Base-by-base conservation (phyloP, 2,329 filamentous ascomycete species). In the Pestalotiopsis sp. region DNA sequence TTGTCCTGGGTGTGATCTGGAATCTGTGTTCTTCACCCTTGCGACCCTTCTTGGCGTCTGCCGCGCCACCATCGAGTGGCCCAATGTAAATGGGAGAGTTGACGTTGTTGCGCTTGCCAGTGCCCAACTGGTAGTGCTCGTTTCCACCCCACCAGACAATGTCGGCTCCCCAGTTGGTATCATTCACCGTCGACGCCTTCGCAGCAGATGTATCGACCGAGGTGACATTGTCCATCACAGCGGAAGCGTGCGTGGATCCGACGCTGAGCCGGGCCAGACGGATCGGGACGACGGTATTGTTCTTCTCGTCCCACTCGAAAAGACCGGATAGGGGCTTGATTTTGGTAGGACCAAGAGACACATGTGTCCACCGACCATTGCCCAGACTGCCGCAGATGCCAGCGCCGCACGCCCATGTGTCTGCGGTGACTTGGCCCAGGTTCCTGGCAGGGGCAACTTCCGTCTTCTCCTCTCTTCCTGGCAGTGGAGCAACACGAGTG, bases 91-190 rank as follows among this genome's bases (percentile, higher is more conserved):
- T 85, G 1, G 96, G 96, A 13, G 87, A 85, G 65, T 89, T 88
- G 11, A 92, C 77, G 76, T 98, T 98, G 75, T 89, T 96, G 70
- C 95, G 85, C 84, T 92, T 97, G 36, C 96, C 95, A 0, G 92
- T 98, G 13, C 96, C 96, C 31, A 99, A 88, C 81, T 99, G 96
- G 79, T 92, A 98, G 78, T 91, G 89, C 82, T 98, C 95, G 76
- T 98, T 99, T 66, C 94, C 94, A 70, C 96, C 96, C 93, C 95
- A 99, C 85, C 93, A 97, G 1, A 98, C 79, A 38, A 95, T 91
- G 78, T 98, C 96, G 4, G 92, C 90, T 63, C 96, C 96, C 89
- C 91, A 97, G 77, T 96, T 95, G 1, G 91, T 93, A 75, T 94
- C 92, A 72, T 93, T 92, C 55, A 88, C 83, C 1, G 86, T 86